Conservation (phyloP, 1,284 basidiomycete genomes). For the Ceratobasidium sp. region DNA sequence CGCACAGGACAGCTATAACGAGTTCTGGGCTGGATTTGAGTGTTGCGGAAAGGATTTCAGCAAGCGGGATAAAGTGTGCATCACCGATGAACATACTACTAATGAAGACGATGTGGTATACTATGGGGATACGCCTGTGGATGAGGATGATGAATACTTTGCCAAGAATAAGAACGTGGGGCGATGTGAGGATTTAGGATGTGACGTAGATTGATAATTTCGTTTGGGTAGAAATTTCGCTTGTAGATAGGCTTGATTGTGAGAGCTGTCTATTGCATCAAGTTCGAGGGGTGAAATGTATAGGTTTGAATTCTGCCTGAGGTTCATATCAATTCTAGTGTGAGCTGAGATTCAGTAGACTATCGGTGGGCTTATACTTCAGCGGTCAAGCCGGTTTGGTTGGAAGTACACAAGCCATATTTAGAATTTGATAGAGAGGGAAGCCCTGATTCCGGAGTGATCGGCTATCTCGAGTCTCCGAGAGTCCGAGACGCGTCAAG, state of each 20-base stretch:
- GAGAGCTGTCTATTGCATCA: no score
- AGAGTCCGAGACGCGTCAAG: constrained; percentile 22
- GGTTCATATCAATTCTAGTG: no score
- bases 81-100: background rate
- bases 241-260: no score
- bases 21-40: background rate
- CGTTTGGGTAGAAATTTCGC: no score
- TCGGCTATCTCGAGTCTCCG: background rate
- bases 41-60: constrained; percentile 12
- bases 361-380: no score
- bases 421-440: no score
- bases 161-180: constrained; percentile 10
- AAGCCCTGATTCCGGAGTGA: background rate
- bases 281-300: no score
- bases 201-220: background rate
- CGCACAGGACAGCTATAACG: background rate
- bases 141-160: constrained; percentile 22
- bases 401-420: no score
- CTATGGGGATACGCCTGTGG: background rate
- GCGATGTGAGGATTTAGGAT: background rate
- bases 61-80: background rate
- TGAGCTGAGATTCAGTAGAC: no score
- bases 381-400: no score
- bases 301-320: no score
- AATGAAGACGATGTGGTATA: constrained; percentile 20